Conservation (phyloP, 1,284 basidiomycete species). For the Malassezia pachydermatis region DNA sequence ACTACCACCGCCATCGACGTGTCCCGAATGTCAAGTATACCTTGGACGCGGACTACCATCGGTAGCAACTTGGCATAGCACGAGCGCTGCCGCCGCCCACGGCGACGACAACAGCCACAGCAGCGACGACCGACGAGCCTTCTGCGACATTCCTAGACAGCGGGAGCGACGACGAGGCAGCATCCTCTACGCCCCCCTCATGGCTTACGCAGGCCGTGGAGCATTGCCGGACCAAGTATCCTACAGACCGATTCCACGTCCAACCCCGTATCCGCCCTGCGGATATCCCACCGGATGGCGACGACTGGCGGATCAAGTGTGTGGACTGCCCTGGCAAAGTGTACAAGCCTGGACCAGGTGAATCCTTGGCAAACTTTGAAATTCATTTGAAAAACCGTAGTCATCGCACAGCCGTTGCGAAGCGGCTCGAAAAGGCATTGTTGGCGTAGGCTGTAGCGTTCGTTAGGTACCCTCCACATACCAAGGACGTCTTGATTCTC, state of each 20-base stretch:
- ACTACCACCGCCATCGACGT: slow-evolving; percentile 40
- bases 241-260: slow-evolving; percentile 64
- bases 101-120: neutral
- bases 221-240: slow-evolving; percentile 62
- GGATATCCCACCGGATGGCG: slow-evolving; percentile 21
- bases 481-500: no score
- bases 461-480: no score
- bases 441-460: no score
- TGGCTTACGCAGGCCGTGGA: slow-evolving; percentile 63
- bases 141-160: slow-evolving; percentile 14
- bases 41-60: slow-evolving; percentile 32
- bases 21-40: slow-evolving; percentile 36
- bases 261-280: slow-evolving; percentile 19
- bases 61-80: slow-evolving; percentile 1
- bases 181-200: slow-evolving; percentile 50
- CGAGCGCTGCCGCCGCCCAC: neutral
- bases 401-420: slow-evolving; percentile 53
- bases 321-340: slow-evolving; percentile 89
- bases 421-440: neutral
- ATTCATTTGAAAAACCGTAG: slow-evolving; percentile 73
- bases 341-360: slow-evolving; percentile 84
- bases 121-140: neutral
- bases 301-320: slow-evolving; percentile 86
- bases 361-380: slow-evolving; percentile 80
- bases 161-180: slow-evolving; percentile 11